A percentile compares a stretch with the other conserved stretches of the same genome.
Conservation (phyloP, 2,329 filamentous ascomycete species). For the Capronia epimyces region DNA sequence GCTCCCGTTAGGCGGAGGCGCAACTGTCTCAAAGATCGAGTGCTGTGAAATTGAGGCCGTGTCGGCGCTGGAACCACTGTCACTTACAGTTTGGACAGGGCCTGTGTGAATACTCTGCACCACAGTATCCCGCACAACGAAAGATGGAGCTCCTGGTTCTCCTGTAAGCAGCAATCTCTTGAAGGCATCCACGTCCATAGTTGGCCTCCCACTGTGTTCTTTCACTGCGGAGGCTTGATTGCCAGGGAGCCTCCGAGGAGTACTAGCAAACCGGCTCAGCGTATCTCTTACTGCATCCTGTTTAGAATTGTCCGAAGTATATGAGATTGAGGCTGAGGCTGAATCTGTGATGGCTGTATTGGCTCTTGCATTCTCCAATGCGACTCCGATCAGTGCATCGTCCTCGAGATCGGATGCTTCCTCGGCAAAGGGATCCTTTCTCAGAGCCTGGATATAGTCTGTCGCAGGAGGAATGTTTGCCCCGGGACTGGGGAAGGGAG, state of each 20-base stretch:
- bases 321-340: conserved; percentile 15
- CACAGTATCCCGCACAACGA: conserved; percentile 17
- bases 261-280: conserved; percentile 25
- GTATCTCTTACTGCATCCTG: conserved; percentile 24
- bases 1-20: conserved; percentile 45
- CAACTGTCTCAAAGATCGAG: conserved; percentile 52
- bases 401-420: conserved; percentile 30
- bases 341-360: conserved; percentile 21
- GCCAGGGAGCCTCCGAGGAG: conserved; percentile 8
- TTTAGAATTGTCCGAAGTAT: background rate
- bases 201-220: conserved; percentile 32
- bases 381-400: conserved; percentile 29
- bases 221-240: conserved; percentile 1
- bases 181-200: conserved; percentile 73
- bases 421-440: conserved; percentile 38
- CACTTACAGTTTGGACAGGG: conserved; percentile 30
- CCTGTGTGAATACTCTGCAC: conserved; percentile 25
- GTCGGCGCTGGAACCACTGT: conserved; percentile 52
- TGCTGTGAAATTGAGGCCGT: conserved; percentile 55
- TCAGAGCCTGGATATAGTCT: conserved; percentile 30
- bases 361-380: conserved; percentile 28
- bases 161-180: conserved; percentile 71
- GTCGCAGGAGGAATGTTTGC: conserved; percentile 7
- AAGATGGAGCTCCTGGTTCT: conserved; percentile 42
- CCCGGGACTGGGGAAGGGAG: conserved; percentile 14